Evolutionary conservation across 2,329 filamentous ascomycete genomes (phyloP).

Genomic region (Leptographium procerum): DNA sequence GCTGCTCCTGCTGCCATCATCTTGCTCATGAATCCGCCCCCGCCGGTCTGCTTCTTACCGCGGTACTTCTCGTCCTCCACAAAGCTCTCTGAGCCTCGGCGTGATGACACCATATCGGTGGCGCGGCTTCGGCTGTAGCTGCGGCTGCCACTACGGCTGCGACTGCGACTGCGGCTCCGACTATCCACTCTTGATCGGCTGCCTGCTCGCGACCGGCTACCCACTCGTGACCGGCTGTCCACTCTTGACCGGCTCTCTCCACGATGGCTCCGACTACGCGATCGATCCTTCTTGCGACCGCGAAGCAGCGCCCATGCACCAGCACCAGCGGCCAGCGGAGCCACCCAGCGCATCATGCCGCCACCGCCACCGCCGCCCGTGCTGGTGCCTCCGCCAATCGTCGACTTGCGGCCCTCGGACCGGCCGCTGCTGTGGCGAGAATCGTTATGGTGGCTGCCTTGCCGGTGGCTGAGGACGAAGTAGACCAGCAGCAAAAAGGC

Average conservation of each 20-base stretch:
- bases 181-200: constrained; percentile 19
- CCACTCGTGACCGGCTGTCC: background rate
- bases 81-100: constrained; percentile 45
- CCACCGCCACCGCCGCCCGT: constrained; percentile 23
- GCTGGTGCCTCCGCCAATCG: background rate
- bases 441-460: constrained; percentile 30
- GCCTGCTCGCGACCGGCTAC: constrained; percentile 13
- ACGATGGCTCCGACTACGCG: too few relatives aligned
- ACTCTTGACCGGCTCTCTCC: background rate
- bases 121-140: constrained; percentile 22
- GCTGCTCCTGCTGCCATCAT: constrained; percentile 49
- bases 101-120: constrained; percentile 35
- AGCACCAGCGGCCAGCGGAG: constrained; percentile 39
- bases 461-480: constrained; percentile 66
- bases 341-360: constrained; percentile 31
- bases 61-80: constrained; percentile 54
- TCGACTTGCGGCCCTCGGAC: constrained; percentile 21
- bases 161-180: constrained; percentile 23
- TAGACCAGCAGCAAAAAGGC: constrained; percentile 61
- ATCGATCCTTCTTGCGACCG: constrained; percentile 30
- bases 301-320: constrained; percentile 35
- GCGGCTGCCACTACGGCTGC: constrained; percentile 25
- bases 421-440: constrained; percentile 48
- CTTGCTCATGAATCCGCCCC: constrained; percentile 49
- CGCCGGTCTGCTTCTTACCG: constrained; percentile 26